A percentile compares a stretch with the other conserved stretches of the same genome.
phyloP scores from a whole-genome alignment of 1,284 basidiomycete genomes.

The Cystobasidium sp. region DNA sequence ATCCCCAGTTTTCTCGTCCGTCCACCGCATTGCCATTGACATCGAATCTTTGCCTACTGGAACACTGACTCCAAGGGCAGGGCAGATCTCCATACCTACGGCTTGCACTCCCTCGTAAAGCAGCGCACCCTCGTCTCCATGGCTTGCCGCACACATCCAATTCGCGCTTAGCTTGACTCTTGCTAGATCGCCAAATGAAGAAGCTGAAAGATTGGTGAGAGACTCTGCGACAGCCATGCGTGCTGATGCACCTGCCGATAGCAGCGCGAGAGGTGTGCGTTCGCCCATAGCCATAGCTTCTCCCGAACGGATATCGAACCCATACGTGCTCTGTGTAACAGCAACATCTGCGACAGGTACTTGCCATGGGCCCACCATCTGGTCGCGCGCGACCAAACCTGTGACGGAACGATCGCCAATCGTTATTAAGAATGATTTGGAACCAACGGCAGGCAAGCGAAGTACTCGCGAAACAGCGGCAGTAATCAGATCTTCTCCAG shows the following conservation, averaged over 20 bases:
- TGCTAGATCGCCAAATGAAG: conserved; percentile 71
- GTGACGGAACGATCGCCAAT: conserved; percentile 95
- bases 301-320: conserved; percentile 77
- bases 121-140: conserved; percentile 85
- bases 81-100: conserved; percentile 91
- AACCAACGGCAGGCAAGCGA: conserved; percentile 86
- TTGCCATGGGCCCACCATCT: conserved; percentile 99
- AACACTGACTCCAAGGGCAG: conserved; percentile 89
- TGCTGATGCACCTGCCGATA: conserved; percentile 85
- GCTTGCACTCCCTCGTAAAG: conserved; percentile 93
- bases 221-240: conserved; percentile 96
- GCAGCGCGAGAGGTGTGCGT: conserved; percentile 87
- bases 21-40: conserved; percentile 99
- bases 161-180: conserved; percentile 94
- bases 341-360: conserved; percentile 97
- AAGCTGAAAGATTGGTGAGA: conserved; percentile 86
- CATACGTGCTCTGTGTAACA: conserved; percentile 91
- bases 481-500: conserved; percentile 48
- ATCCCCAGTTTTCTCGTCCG: conserved; percentile 64
- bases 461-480: conserved; percentile 79
- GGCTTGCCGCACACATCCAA: conserved; percentile 97
- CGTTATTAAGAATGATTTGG: conserved; percentile 97
- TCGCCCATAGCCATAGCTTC: conserved; percentile 99
- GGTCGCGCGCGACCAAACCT: conserved; percentile 91
- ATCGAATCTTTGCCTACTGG: conserved; percentile 99